A percentile compares a stretch with the other conserved stretches of the same genome.
Conservation (phyloP, 2,329 filamentous ascomycete genomes). For the Pestalotiopsis sp. region DNA sequence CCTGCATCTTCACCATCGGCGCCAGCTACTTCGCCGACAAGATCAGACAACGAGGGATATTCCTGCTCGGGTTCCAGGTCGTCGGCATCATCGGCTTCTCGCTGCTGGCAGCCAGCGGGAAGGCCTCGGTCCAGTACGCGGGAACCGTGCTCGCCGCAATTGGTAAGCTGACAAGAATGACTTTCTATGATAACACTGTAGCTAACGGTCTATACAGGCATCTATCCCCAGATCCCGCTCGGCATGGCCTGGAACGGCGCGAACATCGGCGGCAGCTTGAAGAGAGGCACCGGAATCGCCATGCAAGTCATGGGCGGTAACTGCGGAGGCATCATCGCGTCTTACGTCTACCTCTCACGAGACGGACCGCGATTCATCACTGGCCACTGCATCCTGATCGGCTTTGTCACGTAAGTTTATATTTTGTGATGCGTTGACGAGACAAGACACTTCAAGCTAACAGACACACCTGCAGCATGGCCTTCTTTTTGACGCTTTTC, state of each 20-base stretch:
- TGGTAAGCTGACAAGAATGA: constrained; percentile 29
- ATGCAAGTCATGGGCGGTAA: constrained; percentile 64
- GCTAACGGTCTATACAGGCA: constrained; percentile 26
- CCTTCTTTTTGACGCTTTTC: constrained; percentile 33
- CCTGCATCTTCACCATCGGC: constrained; percentile 55
- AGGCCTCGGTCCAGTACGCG: constrained; percentile 47
- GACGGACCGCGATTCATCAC: constrained; percentile 37
- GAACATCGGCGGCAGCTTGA: constrained; percentile 58
- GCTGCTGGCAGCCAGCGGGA: constrained; percentile 37
- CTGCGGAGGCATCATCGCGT: constrained; percentile 35
- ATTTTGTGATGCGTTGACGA: too few relatives aligned
- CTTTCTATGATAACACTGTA: not conserved
- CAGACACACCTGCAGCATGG: too few relatives aligned
- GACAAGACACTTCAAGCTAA: too few relatives aligned
- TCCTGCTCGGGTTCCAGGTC: constrained; percentile 48
- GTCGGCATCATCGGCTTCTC: constrained; percentile 48
- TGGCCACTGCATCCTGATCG: constrained; percentile 42
- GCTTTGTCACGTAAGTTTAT: constrained; percentile 26
- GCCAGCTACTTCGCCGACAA: constrained; percentile 42
- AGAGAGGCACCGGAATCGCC: constrained; percentile 58
- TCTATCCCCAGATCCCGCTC: constrained; percentile 59
- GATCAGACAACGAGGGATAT: constrained; percentile 33
- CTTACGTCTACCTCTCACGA: constrained; percentile 47
- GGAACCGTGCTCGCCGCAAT: constrained; percentile 48
- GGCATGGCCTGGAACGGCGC: constrained; percentile 60